phyloP scores from a whole-genome alignment of 768 basidiomycete genomes.

The Leccinum olivaceopallidum region DNA sequence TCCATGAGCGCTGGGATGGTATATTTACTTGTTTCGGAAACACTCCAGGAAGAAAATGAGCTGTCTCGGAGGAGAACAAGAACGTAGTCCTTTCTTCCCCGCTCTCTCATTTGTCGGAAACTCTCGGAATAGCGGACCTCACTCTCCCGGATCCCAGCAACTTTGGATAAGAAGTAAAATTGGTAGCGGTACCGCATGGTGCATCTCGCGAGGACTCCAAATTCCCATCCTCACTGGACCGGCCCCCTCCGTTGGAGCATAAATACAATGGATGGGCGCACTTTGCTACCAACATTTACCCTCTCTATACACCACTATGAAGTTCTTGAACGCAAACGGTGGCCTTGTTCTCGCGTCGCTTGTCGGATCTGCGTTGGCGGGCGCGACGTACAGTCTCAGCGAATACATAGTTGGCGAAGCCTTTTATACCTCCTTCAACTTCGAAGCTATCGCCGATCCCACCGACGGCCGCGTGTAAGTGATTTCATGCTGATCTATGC shows the following conservation, averaged over 20 bases:
- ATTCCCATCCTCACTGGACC: conserved; percentile 3
- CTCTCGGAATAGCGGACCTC: background rate
- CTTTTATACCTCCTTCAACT: conserved; percentile 35
- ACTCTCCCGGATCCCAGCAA: background rate
- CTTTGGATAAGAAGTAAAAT: background rate
- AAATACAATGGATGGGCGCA: conserved; percentile 15
- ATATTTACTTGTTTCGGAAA: background rate
- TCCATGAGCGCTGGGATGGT: background rate
- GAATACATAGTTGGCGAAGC: conserved; percentile 31
- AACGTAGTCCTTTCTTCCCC: background rate
- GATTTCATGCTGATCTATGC: background rate
- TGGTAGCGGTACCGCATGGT: conserved; percentile 9
- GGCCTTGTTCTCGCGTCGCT: conserved; percentile 17
- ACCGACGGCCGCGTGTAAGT: conserved; percentile 39
- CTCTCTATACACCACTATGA: conserved; percentile 17
- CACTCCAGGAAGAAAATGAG: background rate
- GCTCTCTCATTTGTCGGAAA: background rate
- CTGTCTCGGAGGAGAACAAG: background rate
- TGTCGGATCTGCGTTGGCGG: conserved; percentile 16
- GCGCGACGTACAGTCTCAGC: conserved; percentile 26
- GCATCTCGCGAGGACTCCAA: background rate
- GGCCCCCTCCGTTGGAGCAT: background rate
- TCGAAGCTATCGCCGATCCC: conserved; percentile 37
- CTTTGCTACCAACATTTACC: background rate
- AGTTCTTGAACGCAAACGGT: background rate